Evolutionary conservation across 1,284 basidiomycete species (phyloP).

Genomic region (Fistulina hepatica): DNA sequence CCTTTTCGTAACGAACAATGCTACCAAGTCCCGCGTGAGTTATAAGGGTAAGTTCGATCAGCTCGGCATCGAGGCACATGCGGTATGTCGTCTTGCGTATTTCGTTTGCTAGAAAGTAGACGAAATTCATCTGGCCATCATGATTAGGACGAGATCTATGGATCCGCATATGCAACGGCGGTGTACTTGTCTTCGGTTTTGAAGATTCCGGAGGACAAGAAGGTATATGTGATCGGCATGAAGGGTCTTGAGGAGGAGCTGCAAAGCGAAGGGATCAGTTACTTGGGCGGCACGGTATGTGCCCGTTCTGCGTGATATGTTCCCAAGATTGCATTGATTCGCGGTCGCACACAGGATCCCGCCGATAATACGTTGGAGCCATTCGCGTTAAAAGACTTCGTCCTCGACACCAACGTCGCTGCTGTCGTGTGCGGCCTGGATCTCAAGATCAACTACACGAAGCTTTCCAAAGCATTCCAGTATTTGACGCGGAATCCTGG

Average conservation of each 20-base stretch:
- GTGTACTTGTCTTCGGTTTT: constrained; percentile 87
- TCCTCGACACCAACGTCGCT: constrained; percentile 69
- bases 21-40: constrained; percentile 81
- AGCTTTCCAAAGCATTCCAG: constrained; percentile 87
- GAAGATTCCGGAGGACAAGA: constrained; percentile 83
- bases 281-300: constrained; percentile 79
- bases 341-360: constrained; percentile 54
- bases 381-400: constrained; percentile 61
- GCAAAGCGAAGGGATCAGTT: constrained; percentile 67
- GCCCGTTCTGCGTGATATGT: no score
- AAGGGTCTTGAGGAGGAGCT: constrained; percentile 90
- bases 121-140: constrained; percentile 6
- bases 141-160: constrained; percentile 84
- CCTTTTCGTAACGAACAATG: constrained; percentile 96
- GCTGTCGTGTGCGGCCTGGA: constrained; percentile 91
- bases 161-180: constrained; percentile 89
- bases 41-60: constrained; percentile 90
- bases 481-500: constrained; percentile 74
- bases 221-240: constrained; percentile 95
- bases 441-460: constrained; percentile 77
- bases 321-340: no score
- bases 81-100: constrained; percentile 41
- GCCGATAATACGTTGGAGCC: constrained; percentile 69
- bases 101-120: constrained; percentile 10
- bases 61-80: constrained; percentile 76